These are phyloP conservation scores for Ocimum tenuiflorum DNA, from an alignment of 257 asterid species.

Conservation along the genomic window DNA sequence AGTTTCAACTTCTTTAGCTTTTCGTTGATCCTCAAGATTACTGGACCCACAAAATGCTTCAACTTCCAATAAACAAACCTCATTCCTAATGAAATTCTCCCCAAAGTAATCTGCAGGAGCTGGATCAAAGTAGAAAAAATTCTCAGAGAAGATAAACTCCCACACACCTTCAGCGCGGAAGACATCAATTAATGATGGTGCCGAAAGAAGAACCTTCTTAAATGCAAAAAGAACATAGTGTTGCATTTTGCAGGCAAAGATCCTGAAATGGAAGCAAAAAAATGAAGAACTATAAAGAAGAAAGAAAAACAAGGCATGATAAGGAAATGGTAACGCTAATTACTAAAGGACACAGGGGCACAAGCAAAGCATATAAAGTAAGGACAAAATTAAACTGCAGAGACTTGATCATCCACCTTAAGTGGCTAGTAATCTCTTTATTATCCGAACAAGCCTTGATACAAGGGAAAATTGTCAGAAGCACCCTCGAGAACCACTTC, in stretches of 20 bases:
- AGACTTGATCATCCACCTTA: conserved; percentile 50
- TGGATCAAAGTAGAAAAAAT: conserved; percentile 74
- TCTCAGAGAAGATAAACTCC: conserved; percentile 98
- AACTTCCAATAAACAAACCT: conserved; percentile 26
- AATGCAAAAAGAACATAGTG: conserved; percentile 57
- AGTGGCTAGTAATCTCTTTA: conserved; percentile 67
- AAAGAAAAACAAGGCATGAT: conserved; percentile 7
- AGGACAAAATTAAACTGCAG: conserved; percentile 14
- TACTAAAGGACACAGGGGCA: conserved; percentile 10
- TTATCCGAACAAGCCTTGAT: conserved; percentile 85
- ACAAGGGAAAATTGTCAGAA: conserved; percentile 82
- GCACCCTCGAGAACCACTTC: conserved; percentile 90
- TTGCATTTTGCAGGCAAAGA: conserved; percentile 69
- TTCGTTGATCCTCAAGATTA: conserved; percentile 24
- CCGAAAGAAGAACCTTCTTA: conserved; percentile 58
- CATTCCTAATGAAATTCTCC: conserved; percentile 22
- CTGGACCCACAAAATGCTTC: conserved; percentile 34
- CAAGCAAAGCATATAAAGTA: conserved; percentile 17
- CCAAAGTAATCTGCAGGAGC: conserved; percentile 45
- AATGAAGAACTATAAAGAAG: conserved; percentile 7
- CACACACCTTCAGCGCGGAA: conserved; percentile 92
- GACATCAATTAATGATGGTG: conserved; percentile 66
- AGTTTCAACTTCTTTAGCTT: conserved; percentile 36
- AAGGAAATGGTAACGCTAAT: not conserved
- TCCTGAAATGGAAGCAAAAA: conserved; percentile 46